Base-by-base conservation (phyloP, 2,329 filamentous ascomycete species). In the Sporothrix brasiliensis region DNA sequence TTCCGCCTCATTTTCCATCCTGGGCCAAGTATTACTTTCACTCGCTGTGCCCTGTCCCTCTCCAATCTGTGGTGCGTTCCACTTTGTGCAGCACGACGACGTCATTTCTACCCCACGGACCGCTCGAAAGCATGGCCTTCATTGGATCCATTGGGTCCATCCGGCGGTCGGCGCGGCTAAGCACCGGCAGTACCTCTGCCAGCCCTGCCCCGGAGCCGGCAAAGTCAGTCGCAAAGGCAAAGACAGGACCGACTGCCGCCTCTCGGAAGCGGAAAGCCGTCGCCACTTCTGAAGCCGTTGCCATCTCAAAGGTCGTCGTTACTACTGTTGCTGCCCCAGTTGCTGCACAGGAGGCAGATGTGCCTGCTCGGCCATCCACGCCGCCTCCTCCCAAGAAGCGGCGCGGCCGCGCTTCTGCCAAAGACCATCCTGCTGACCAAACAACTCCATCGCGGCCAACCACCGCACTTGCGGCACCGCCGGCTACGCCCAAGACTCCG, bases 381-480 rank as follows among this genome's bases (percentile, higher is more conserved):
- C 79, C 10, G 72, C 76, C 52, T 77, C 76, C 52, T 77, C 77
- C 76, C 72, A 67, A 79, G 75, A 72, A 76, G 63, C 77, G 76
- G 67, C 74, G 69, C 72, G 72, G 61, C 68, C 58, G 56, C 1
- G 41, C 47, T 11, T 10, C 54, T 14, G 67, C 66, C 3, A 47
- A 61, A 7, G 27, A 41, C n/a, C 24, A 30, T 3, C 41, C 39
- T 7, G 19, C 53, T 39, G 79, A 80, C 16, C 83, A 83, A 21
- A 75, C 78, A 30, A 86, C 85, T 4, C 83, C 84, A 0, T 85
- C 83, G 1, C 82, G 84, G 19, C 4, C 53, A 5, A 10, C 68
- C 49, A 30, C 11, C 78, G 78, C 50, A 78, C 80, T 56, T 74
- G 79, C 10, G 74, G 72, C 41, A 67, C 73, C 49, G 67, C 73